A percentile compares a stretch with the other conserved stretches of the same genome.
phyloP scores from a whole-genome alignment of 2,329 filamentous ascomycete species.

The Lomentospora prolificans region DNA sequence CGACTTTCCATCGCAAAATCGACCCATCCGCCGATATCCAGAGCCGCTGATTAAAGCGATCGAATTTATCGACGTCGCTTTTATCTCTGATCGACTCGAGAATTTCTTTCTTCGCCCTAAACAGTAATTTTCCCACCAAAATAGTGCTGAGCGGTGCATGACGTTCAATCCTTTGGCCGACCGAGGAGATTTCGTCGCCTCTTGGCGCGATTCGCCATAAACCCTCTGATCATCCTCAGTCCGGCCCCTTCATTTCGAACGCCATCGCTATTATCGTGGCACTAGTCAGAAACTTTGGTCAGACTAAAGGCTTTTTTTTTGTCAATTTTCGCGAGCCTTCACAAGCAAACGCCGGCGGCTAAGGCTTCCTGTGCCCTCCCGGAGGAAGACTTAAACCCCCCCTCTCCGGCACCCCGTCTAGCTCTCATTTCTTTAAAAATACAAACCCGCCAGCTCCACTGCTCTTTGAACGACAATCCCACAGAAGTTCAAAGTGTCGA shows the following conservation, averaged over 20 bases:
- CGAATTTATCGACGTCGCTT: background rate
- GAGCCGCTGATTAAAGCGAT: background rate
- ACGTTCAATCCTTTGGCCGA: constrained; percentile 6
- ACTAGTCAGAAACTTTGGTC: background rate
- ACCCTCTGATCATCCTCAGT: background rate
- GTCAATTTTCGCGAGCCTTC: background rate
- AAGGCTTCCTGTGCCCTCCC: too few relatives aligned
- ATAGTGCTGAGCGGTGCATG: constrained; percentile 4
- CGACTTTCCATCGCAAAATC: background rate
- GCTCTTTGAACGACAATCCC: too few relatives aligned
- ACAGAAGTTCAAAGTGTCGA: too few relatives aligned
- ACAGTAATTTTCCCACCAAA: background rate
- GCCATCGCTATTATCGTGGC: background rate
- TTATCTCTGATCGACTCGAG: background rate
- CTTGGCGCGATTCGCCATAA: constrained; percentile 9
- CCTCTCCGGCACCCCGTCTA: background rate
- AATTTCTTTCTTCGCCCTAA: background rate
- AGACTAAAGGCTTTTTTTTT: background rate
- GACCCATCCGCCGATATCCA: background rate
- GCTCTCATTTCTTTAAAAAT: too few relatives aligned
- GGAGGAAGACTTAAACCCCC: too few relatives aligned
- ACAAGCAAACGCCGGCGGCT: background rate
- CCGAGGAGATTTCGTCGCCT: constrained; percentile 9
- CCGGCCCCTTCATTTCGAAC: background rate
- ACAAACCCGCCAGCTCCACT: too few relatives aligned